These are phyloP conservation scores for Talaromyces piceae DNA, from an alignment of 2,329 filamentous ascomycete genomes.

Conservation along the genomic window DNA sequence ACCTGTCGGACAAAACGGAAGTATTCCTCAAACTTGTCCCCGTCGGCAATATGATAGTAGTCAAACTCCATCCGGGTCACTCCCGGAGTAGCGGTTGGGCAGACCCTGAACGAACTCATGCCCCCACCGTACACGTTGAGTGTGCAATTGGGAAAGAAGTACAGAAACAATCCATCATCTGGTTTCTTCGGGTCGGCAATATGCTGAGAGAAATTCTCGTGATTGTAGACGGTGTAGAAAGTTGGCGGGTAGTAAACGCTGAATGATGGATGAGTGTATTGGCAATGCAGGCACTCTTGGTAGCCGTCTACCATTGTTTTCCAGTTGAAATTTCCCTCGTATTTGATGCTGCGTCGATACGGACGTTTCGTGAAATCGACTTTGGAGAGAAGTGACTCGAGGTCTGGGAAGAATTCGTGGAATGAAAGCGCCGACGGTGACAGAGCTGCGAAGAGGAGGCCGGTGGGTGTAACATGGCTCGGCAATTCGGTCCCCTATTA, in stretches of 20 bases:
- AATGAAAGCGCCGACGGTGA: slow-evolving; percentile 43
- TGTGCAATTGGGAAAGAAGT: slow-evolving; percentile 52
- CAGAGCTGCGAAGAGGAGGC: slow-evolving; percentile 47
- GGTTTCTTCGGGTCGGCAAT: slow-evolving; percentile 47
- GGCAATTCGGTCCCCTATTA: slow-evolving; percentile 28
- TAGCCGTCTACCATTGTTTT: slow-evolving; percentile 55
- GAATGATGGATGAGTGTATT: slow-evolving; percentile 52
- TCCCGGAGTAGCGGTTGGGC: slow-evolving; percentile 43
- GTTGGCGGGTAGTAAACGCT: slow-evolving; percentile 49
- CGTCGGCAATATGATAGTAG: slow-evolving; percentile 47
- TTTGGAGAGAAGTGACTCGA: slow-evolving; percentile 41
- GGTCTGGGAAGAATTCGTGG: slow-evolving; percentile 47
- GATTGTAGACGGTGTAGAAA: slow-evolving; percentile 49
- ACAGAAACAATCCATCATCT: slow-evolving; percentile 50
- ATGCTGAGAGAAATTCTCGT: slow-evolving; percentile 50
- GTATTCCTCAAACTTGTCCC: slow-evolving; percentile 50
- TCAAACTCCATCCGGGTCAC: slow-evolving; percentile 53
- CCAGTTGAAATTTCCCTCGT: slow-evolving; percentile 52
- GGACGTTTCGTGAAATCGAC: slow-evolving; percentile 50
- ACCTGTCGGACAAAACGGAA: slow-evolving; percentile 51
- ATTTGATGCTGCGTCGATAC: slow-evolving; percentile 47
- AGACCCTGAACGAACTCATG: slow-evolving; percentile 51
- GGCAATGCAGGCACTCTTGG: slow-evolving; percentile 53
- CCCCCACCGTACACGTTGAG: slow-evolving; percentile 53
- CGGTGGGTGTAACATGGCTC: slow-evolving; percentile 42